phyloP scores from a whole-genome alignment of 768 basidiomycete genomes.

The Russula abietina region DNA sequence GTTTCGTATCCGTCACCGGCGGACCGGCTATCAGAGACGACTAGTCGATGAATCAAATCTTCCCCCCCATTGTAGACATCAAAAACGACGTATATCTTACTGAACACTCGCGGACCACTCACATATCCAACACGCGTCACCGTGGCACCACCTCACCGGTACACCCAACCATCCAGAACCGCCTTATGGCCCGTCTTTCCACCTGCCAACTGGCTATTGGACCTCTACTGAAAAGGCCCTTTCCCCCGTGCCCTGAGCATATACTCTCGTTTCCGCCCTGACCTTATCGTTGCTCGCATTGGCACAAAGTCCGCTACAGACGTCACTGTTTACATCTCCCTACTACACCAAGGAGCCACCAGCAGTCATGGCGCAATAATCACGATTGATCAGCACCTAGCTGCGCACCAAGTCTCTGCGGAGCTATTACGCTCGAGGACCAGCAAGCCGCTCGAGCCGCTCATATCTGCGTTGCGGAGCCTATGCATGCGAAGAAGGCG shows the following conservation, averaged over 20 bases:
- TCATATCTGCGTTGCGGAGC: conserved; percentile 2
- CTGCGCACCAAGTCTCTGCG: conserved; percentile 14
- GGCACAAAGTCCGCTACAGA: conserved; percentile 60
- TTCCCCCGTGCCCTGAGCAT: conserved; percentile 62
- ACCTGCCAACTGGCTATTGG: conserved; percentile 45
- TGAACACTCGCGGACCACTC: conserved; percentile 9
- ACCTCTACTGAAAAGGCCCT: conserved; percentile 56
- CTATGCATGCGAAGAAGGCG: neutral
- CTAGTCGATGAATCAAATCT: neutral
- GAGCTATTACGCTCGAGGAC: conserved; percentile 19
- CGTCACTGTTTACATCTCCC: conserved; percentile 59
- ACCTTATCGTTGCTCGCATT: conserved; percentile 66
- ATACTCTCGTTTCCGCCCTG: conserved; percentile 67
- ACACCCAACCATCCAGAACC: neutral
- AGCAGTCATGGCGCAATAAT: neutral
- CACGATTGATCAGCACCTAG: conserved; percentile 7
- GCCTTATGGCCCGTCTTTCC: conserved; percentile 27
- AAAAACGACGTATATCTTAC: neutral
- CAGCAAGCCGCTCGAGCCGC: neutral
- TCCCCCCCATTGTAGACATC: neutral
- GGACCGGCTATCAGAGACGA: no score
- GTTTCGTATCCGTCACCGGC: no score
- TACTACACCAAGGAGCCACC: conserved; percentile 31
- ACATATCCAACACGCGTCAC: conserved; percentile 12
- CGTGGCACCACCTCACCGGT: conserved; percentile 9